Percentiles rank a stretch among this genome's conserved stretches.
Conservation (phyloP, 805 yeast genomes). For the Huiozyma sinensis region DNA sequence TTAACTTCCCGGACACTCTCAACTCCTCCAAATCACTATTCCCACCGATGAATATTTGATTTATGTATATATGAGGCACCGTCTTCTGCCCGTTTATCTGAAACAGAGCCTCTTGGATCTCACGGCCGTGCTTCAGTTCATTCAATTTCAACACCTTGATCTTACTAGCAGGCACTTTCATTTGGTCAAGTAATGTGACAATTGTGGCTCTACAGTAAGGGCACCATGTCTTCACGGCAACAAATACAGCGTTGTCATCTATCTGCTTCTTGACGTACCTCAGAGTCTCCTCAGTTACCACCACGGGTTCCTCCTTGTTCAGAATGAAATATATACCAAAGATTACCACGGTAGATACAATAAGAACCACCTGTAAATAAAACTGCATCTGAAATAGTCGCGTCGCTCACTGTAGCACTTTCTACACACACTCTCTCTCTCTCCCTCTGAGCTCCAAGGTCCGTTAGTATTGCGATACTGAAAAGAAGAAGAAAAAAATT, state of each 20-base stretch:
- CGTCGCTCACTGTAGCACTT: no score
- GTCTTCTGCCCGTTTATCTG: constrained; percentile 82
- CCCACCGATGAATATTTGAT: constrained; percentile 90
- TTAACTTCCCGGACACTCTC: constrained; percentile 49
- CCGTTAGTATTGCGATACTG: no score
- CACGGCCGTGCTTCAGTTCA: constrained; percentile 58
- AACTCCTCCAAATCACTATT: constrained; percentile 79
- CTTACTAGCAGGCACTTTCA: constrained; percentile 34
- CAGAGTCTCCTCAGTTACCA: constrained; percentile 49
- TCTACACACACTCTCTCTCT: no score
- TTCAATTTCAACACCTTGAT: constrained; percentile 33
- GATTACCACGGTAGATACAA: neutral
- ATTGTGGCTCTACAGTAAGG: constrained; percentile 48
- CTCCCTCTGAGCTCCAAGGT: no score
- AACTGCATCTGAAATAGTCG: neutral
- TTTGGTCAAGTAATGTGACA: constrained; percentile 27
- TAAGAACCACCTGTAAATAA: neutral
- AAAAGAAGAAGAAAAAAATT: no score
- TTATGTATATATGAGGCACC: constrained; percentile 85
- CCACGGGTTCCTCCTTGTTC: constrained; percentile 13
- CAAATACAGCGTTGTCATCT: constrained; percentile 53
- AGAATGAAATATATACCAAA: neutral
- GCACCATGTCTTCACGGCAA: constrained; percentile 73
- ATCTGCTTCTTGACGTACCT: constrained; percentile 53
- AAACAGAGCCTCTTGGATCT: constrained; percentile 65